Evolutionary conservation across 768 basidiomycete genomes (phyloP).

Genomic region (Phylloporus arenicola): DNA sequence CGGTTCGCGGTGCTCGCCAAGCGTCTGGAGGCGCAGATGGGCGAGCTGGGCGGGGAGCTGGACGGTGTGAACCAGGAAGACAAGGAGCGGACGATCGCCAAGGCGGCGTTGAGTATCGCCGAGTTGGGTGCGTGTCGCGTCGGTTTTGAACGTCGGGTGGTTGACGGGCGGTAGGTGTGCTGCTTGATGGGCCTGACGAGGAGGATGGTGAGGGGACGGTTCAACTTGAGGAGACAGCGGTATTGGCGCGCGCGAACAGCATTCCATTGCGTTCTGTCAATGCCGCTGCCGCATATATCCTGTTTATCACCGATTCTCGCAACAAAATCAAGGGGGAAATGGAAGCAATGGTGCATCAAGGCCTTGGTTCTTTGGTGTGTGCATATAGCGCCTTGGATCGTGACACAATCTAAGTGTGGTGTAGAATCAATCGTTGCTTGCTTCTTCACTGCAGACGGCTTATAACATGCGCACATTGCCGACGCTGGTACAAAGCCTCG

Average conservation of each 20-base stretch:
- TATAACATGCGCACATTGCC: slow-evolving; percentile 88
- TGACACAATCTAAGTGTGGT: background rate
- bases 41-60: slow-evolving; percentile 41
- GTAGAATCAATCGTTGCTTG: slow-evolving; percentile 86
- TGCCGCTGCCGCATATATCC: slow-evolving; percentile 63
- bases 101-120: slow-evolving; percentile 91
- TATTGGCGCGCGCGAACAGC: slow-evolving; percentile 18
- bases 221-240: slow-evolving; percentile 2
- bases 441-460: slow-evolving; percentile 92
- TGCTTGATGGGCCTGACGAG: slow-evolving; percentile 43
- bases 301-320: slow-evolving; percentile 67
- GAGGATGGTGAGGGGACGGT: background rate
- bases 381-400: background rate
- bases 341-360: slow-evolving; percentile 84
- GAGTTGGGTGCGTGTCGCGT: slow-evolving; percentile 65
- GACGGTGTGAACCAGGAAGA: slow-evolving; percentile 51
- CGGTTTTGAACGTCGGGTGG: background rate
- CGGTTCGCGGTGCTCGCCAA: slow-evolving; percentile 82
- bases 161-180: slow-evolving; percentile 35
- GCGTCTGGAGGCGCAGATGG: slow-evolving; percentile 82
- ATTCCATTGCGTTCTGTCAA: slow-evolving; percentile 70
- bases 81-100: slow-evolving; percentile 82
- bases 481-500: slow-evolving; percentile 70
- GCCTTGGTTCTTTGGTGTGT: slow-evolving; percentile 71
- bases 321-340: slow-evolving; percentile 75